A percentile compares a stretch with the other conserved stretches of the same genome.
Conservation (phyloP, 176 grass and related monocot genomes). For the Juncus effusus region DNA sequence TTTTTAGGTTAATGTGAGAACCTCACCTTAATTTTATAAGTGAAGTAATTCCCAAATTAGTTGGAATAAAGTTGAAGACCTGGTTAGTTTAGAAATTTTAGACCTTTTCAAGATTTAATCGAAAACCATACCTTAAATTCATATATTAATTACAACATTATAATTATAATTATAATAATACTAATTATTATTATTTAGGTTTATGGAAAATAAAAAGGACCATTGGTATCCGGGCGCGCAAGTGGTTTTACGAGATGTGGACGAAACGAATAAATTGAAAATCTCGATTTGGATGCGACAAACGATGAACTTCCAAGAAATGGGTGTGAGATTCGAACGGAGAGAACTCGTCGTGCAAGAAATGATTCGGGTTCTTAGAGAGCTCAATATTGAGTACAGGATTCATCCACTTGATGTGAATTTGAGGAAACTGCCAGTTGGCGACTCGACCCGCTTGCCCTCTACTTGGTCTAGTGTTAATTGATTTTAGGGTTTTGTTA, state of each 20-base stretch:
- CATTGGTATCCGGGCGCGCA: slow-evolving; percentile 79
- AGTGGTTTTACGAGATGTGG: slow-evolving; percentile 73
- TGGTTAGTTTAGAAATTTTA: too few relatives aligned
- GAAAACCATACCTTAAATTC: too few relatives aligned
- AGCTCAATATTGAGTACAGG: slow-evolving; percentile 82
- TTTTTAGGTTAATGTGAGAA: background rate
- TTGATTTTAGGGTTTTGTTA: background rate
- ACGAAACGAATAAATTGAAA: slow-evolving; percentile 66
- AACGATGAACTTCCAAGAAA: slow-evolving; percentile 87
- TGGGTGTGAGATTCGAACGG: slow-evolving; percentile 60
- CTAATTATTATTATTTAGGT: slow-evolving; percentile 30
- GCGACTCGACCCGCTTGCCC: slow-evolving; percentile 54
- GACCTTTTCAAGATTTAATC: too few relatives aligned
- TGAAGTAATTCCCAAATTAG: too few relatives aligned
- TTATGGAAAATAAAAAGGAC: slow-evolving; percentile 86
- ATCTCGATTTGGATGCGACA: slow-evolving; percentile 85
- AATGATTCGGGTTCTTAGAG: slow-evolving; percentile 73
- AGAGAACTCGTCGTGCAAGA: slow-evolving; percentile 81
- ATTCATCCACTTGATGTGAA: slow-evolving; percentile 78
- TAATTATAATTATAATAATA: too few relatives aligned
- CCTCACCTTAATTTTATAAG: too few relatives aligned
- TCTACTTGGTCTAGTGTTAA: slow-evolving; percentile 55
- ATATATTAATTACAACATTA: too few relatives aligned
- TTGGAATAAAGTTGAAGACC: too few relatives aligned
- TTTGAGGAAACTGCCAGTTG: slow-evolving; percentile 46